These are phyloP conservation scores for Comarum palustre DNA, from an alignment of 306 rosid species.

Conservation along the genomic window DNA sequence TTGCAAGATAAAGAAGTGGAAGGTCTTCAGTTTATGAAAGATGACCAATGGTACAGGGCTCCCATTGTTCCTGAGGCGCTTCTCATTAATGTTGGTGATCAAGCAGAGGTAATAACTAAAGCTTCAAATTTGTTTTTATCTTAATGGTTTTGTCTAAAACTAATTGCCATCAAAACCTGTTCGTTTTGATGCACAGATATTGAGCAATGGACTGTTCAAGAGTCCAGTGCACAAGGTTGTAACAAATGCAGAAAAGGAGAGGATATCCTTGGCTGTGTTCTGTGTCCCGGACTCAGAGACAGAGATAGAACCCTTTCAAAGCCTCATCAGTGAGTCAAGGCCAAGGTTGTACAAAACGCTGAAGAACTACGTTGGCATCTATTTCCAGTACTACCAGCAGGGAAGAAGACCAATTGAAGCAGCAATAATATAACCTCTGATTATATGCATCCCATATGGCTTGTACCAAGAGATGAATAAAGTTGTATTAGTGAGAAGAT, in stretches of 20 bases:
- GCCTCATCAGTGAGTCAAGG: too few species aligned
- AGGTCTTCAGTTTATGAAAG: neutral
- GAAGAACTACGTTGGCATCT: slow-evolving; percentile 4
- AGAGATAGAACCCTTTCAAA: neutral
- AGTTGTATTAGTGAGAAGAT: neutral
- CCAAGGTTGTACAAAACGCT: too few species aligned
- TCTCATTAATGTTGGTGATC: neutral
- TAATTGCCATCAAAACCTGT: neutral
- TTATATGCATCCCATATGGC: neutral
- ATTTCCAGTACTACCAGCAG: slow-evolving; percentile 53
- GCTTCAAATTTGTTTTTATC: neutral
- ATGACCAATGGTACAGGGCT: neutral
- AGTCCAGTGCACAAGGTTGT: neutral
- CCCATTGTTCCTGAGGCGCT: neutral
- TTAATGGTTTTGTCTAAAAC: neutral
- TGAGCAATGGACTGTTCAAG: neutral
- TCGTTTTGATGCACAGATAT: slow-evolving; percentile 7
- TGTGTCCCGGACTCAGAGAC: neutral
- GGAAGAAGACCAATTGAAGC: slow-evolving; percentile 61
- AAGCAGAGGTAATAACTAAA: neutral
- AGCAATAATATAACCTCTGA: slow-evolving; percentile 31
- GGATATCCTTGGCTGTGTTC: neutral
- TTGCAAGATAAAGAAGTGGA: slow-evolving; percentile 31
- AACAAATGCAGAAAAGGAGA: neutral
- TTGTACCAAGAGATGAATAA: neutral